Conservation (phyloP, 2,329 filamentous ascomycete species). For the Penicillium occitanis region DNA sequence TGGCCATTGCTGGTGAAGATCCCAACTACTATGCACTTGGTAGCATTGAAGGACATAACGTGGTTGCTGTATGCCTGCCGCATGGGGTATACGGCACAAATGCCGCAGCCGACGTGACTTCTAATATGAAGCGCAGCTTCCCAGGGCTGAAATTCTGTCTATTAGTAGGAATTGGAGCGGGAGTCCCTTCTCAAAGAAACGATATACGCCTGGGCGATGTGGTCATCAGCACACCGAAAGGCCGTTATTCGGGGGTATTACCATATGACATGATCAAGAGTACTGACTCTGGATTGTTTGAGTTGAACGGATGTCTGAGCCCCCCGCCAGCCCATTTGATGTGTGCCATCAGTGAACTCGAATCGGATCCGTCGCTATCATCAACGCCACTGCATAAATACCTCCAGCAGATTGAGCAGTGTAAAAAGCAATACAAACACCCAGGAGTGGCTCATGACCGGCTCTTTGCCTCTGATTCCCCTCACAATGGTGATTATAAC, state of each 20-base stretch:
- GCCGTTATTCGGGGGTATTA: constrained; percentile 22
- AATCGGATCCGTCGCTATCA: constrained; percentile 13
- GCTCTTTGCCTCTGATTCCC: constrained; percentile 4
- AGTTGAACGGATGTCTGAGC: constrained; percentile 14
- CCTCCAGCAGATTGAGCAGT: constrained; percentile 13
- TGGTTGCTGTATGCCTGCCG: constrained; percentile 29
- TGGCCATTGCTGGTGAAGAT: constrained; percentile 21
- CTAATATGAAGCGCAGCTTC: constrained; percentile 29
- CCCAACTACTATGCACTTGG: constrained; percentile 31
- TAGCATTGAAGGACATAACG: constrained; percentile 28
- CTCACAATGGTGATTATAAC: background rate
- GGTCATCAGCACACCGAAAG: constrained; percentile 27
- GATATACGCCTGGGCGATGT: constrained; percentile 31
- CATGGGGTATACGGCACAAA: constrained; percentile 28
- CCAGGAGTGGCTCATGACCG: background rate
- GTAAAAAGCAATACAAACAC: constrained; percentile 12
- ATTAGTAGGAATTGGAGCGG: constrained; percentile 32
- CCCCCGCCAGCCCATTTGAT: constrained; percentile 17
- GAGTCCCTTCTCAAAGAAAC: constrained; percentile 24
- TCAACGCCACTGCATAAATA: constrained; percentile 10
- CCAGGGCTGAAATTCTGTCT: constrained; percentile 26
- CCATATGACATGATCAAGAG: constrained; percentile 25
- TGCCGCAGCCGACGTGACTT: constrained; percentile 25
- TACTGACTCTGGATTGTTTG: constrained; percentile 4
- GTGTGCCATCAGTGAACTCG: constrained; percentile 17